These are phyloP conservation scores for Yamadazyma oceani DNA, from an alignment of 1,139 yeast genomes.

Conservation along the genomic window DNA sequence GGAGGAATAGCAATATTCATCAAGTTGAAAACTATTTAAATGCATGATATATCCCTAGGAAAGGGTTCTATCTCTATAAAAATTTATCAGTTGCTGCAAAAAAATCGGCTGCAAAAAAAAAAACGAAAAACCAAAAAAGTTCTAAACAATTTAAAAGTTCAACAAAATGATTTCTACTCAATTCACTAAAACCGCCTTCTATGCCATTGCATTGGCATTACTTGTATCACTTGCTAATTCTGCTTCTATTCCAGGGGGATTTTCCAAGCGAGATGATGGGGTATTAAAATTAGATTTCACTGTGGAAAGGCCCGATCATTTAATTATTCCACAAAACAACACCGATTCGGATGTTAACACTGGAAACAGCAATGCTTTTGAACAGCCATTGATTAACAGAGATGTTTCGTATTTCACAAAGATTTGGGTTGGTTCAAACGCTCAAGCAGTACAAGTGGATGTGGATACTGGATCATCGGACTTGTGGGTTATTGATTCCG, in stretches of 20 bases:
- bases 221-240: conserved; percentile 9
- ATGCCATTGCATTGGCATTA: conserved; percentile 11
- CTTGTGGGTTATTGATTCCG: conserved; percentile 34
- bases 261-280: conserved; percentile 14
- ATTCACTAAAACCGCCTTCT: conserved; percentile 9
- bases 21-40: too few relatives aligned
- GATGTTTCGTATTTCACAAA: conserved; percentile 49
- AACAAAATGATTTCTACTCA: conserved; percentile 2
- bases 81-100: too few relatives aligned
- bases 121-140: too few relatives aligned
- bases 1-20: too few relatives aligned
- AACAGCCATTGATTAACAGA: conserved; percentile 39
- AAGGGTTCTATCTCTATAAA: too few relatives aligned
- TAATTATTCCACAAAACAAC: conserved; percentile 1
- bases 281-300: conserved; percentile 13
- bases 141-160: too few relatives aligned
- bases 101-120: too few relatives aligned
- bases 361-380: conserved; percentile 15
- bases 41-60: too few relatives aligned
- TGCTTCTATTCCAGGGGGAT: conserved; percentile 13
- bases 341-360: not conserved
- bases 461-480: conserved; percentile 52
- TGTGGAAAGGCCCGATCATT: conserved; percentile 4
- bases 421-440: conserved; percentile 35
- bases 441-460: conserved; percentile 31